A percentile compares a stretch with the other conserved stretches of the same genome.
phyloP scores from a whole-genome alignment of 1,139 yeast genomes.

The Pichia sp. region DNA sequence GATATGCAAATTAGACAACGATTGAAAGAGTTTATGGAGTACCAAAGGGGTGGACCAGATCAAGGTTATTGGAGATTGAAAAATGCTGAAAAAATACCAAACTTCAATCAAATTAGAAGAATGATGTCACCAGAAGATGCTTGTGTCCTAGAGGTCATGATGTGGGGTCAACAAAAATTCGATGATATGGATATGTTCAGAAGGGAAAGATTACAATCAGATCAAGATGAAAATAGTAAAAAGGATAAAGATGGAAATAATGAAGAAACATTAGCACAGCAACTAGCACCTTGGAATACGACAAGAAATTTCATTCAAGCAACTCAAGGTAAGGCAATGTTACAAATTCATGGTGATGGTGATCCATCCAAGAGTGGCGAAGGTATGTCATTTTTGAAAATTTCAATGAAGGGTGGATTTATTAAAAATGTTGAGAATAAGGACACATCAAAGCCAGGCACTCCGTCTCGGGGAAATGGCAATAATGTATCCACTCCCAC shows the following conservation, averaged over 20 bases:
- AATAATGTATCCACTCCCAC: neutral
- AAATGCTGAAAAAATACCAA: constrained; percentile 62
- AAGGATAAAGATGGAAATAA: constrained; percentile 23
- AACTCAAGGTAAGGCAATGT: constrained; percentile 94
- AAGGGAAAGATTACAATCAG: constrained; percentile 22
- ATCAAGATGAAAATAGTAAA: constrained; percentile 13
- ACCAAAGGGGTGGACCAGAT: constrained; percentile 89
- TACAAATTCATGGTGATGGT: constrained; percentile 93
- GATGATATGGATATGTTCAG: constrained; percentile 29
- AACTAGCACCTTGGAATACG: constrained; percentile 88
- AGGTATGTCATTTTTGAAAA: constrained; percentile 81
- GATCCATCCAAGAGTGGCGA: constrained; percentile 92
- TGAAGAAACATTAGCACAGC: constrained; percentile 64
- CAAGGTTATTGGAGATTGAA: constrained; percentile 95
- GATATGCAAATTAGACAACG: constrained; percentile 97
- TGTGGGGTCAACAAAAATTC: constrained; percentile 66
- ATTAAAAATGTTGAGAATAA: constrained; percentile 29
- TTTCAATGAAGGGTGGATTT: constrained; percentile 95
- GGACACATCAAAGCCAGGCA: constrained; percentile 10
- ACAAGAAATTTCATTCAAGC: constrained; percentile 88
- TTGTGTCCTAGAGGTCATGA: constrained; percentile 84
- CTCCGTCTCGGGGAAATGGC: constrained; percentile 5
- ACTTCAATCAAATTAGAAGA: constrained; percentile 70
- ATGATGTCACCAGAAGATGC: constrained; percentile 93
- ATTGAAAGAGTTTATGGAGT: constrained; percentile 96